Evolutionary conservation across 257 asterid species (phyloP).

Genomic region (Leonotis leonurus): DNA sequence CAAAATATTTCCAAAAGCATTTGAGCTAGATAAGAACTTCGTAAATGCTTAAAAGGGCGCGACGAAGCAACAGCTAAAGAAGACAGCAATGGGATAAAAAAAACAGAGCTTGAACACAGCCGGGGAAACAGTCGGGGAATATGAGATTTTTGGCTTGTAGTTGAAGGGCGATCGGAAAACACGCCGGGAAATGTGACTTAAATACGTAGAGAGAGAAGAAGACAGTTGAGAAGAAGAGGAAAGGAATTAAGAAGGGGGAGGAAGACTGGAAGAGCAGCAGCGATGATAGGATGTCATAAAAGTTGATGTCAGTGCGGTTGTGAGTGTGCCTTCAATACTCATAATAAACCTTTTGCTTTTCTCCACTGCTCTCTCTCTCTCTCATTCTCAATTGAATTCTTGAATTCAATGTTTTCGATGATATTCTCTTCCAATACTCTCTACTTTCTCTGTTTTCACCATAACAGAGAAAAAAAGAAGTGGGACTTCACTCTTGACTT

Average conservation of each 20-base stretch:
- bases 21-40: not conserved
- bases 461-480: no score
- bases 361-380: not conserved
- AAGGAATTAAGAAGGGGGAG: not conserved
- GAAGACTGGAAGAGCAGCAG: not conserved
- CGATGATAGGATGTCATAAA: slow-evolving; percentile 31
- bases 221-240: slow-evolving; percentile 19
- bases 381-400: slow-evolving; percentile 6
- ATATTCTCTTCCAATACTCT: not conserved
- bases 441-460: not conserved
- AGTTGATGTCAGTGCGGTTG: slow-evolving; percentile 42
- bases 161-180: slow-evolving; percentile 1
- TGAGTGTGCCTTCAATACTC: slow-evolving; percentile 29
- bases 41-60: not conserved
- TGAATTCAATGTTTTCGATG: not conserved
- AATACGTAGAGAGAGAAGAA: slow-evolving; percentile 4
- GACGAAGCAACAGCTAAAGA: not conserved
- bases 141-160: not conserved
- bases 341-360: slow-evolving; percentile 21
- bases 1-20: not conserved
- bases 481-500: slow-evolving; percentile 13
- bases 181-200: slow-evolving; percentile 9
- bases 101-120: not conserved
- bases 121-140: slow-evolving; percentile 10
- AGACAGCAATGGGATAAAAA: not conserved